These are phyloP conservation scores for Colletotrichum sp. DNA, from an alignment of 2,329 filamentous ascomycete genomes.

Conservation along the genomic window DNA sequence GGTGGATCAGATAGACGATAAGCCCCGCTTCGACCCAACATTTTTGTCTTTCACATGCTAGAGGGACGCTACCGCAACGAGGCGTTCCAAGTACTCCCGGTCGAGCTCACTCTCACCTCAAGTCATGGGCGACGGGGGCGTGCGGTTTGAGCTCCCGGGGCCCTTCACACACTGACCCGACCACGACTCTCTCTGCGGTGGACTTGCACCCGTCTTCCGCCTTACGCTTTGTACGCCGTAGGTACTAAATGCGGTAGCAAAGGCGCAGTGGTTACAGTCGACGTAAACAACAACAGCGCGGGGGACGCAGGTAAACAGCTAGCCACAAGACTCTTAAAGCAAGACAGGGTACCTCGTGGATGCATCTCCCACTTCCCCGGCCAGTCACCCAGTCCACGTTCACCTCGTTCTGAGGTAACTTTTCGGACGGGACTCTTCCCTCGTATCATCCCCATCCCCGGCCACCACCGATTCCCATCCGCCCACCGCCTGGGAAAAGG, in stretches of 20 bases:
- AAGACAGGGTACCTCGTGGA: neutral
- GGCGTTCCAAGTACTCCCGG: neutral
- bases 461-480: neutral
- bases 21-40: slow-evolving; percentile 21
- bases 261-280: neutral
- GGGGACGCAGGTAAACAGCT: neutral
- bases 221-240: neutral
- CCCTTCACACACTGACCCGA: neutral
- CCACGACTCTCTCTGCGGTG: neutral
- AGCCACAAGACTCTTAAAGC: neutral
- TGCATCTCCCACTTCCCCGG: neutral
- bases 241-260: neutral
- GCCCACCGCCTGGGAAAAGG: neutral
- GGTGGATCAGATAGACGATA: slow-evolving; percentile 12
- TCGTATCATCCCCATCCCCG: slow-evolving; percentile 5
- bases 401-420: neutral
- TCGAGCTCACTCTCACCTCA: neutral
- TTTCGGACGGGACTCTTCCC: neutral
- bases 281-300: neutral
- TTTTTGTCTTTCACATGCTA: slow-evolving; percentile 19
- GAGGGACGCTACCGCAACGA: neutral
- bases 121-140: neutral
- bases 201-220: neutral
- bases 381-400: neutral
- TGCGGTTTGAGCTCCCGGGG: slow-evolving; percentile 1